A percentile compares a stretch with the other conserved stretches of the same genome.
phyloP scores from a whole-genome alignment of 73 alveolate species.

The Halteria grandinella region DNA sequence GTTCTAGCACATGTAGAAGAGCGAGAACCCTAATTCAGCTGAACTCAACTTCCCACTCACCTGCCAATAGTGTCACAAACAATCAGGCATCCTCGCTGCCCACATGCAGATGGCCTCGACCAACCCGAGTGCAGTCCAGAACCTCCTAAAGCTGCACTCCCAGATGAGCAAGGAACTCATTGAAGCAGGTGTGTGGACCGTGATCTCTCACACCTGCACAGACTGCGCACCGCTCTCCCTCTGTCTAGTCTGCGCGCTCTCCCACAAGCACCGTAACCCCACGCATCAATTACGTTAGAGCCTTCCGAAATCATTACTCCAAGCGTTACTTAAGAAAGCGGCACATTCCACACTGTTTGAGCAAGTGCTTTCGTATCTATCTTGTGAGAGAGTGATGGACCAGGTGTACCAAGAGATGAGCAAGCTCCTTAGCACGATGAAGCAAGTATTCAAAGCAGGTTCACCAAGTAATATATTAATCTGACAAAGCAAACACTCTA shows the following conservation, averaged over 20 bases:
- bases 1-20: neutral
- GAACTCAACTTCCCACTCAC: conserved; percentile 10
- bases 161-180: conserved; percentile 26
- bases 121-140: conserved; percentile 8
- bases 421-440: conserved; percentile 28
- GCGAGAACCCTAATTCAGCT: neutral
- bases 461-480: too few relatives aligned
- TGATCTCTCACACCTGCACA: conserved; percentile 21
- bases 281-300: conserved; percentile 7
- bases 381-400: conserved; percentile 15
- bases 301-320: conserved; percentile 1
- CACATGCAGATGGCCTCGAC: conserved; percentile 41
- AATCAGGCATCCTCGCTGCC: conserved; percentile 23
- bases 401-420: conserved; percentile 13
- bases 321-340: conserved; percentile 17
- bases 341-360: neutral
- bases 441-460: conserved; percentile 9
- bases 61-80: conserved; percentile 21
- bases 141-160: conserved; percentile 9
- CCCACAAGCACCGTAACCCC: conserved; percentile 19
- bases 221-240: conserved; percentile 23
- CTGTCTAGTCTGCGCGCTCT: conserved; percentile 28
- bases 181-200: conserved; percentile 34
- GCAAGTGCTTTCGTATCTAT: neutral
- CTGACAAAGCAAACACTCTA: too few relatives aligned